These are phyloP conservation scores for Sicyos edulis DNA, from an alignment of 306 rosid genomes.

Conservation along the genomic window DNA sequence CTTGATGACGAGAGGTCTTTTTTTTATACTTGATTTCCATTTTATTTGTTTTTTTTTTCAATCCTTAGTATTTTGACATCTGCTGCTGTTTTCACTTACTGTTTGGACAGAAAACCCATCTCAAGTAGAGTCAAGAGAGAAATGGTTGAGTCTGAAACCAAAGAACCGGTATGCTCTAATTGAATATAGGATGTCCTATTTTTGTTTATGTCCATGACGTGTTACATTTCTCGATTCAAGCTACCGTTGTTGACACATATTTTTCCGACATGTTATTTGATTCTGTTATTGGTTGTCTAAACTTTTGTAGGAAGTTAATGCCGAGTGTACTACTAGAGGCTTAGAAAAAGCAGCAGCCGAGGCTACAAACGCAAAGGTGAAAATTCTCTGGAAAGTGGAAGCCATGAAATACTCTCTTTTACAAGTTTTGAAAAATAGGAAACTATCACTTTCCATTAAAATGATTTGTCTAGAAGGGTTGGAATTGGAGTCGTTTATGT, in stretches of 20 bases:
- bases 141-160: conserved; percentile 52
- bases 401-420: too few relatives aligned
- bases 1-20: conserved; percentile 57
- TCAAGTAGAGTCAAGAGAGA: conserved; percentile 64
- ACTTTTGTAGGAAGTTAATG: conserved; percentile 32
- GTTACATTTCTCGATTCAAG: neutral
- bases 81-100: conserved; percentile 24
- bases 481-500: neutral
- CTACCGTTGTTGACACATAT: neutral
- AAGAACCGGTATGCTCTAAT: conserved; percentile 46
- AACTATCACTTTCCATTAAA: too few relatives aligned
- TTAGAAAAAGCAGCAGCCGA: conserved; percentile 42
- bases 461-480: too few relatives aligned
- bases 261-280: too few relatives aligned
- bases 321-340: conserved; percentile 42
- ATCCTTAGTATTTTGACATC: conserved; percentile 11
- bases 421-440: too few relatives aligned
- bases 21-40: conserved; percentile 13
- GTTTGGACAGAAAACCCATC: conserved; percentile 39
- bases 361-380: conserved; percentile 49
- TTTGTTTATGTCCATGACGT: neutral
- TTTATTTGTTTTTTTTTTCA: conserved; percentile 19
- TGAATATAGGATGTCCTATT: conserved; percentile 9
- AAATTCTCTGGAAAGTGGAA: neutral
- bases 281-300: neutral